Base-by-base conservation (phyloP, 1,284 basidiomycete species). In the Xerocomus nothofagi region DNA sequence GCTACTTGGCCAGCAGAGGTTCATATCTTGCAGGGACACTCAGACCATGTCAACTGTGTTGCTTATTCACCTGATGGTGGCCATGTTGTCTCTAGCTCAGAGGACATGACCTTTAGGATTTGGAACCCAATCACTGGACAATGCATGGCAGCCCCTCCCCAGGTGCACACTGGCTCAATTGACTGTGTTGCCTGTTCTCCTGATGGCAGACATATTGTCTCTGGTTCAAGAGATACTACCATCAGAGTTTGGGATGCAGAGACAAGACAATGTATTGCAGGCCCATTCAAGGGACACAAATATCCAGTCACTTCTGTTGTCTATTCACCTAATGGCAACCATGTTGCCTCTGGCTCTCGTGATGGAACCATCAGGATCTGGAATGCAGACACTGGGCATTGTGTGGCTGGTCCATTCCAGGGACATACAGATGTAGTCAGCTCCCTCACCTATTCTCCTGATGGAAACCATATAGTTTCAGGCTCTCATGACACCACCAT, bases 41-140 rank as follows among this genome's bases (percentile, higher is more conserved):
- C 42, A 41, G 4, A 46, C 30, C 0, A 42, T 20, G 24, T 61
- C 15, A 2, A 0, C 0, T 60, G 29, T 55, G 38, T 61, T 44
- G 56, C 53, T 21, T 63, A 59, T 33, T 61, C 58, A 39, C 56
- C 58, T 44, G 37, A 56, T 59, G 61, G 58, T 3, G 29, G 24
- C 7, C 51, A 50, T 18, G 2, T 63, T 39, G 58, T 37, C 24
- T 59, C 60, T 49, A 37, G 42, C 17, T 60, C 55, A 40, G 0
- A 0, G 0, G 57, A 59, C 8, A 21, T 4, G 7, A 58, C 60
- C 17, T 55, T 58, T 5, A 51, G 56, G 20, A 4, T 59, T 8
- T 62, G 51, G 52, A 40, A 56, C 20, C 15, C 58, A 42, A 44
- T 42, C 23, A 61, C 57, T 58, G 60, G 55, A 1, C 58, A 59